Conservation (phyloP, 2,329 filamentous ascomycete species). For the Lithohypha guttulata region DNA sequence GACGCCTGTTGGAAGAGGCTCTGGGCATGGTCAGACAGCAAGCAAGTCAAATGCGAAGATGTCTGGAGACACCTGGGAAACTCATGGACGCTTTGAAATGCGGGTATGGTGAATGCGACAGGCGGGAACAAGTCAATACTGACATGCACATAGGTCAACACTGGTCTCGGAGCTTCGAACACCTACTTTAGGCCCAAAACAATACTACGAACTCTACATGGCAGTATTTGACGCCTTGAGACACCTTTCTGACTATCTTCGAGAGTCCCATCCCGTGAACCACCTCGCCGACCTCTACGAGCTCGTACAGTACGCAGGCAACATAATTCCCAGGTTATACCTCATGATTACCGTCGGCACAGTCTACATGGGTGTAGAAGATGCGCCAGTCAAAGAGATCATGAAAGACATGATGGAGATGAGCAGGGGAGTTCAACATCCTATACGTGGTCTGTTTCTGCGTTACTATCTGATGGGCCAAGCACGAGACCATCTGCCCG, state of each 20-base stretch:
- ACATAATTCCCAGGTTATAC: slow-evolving; percentile 91
- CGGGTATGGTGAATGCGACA: slow-evolving; percentile 56
- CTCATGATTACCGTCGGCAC: slow-evolving; percentile 99
- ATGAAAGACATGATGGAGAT: slow-evolving; percentile 99
- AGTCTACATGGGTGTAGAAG: slow-evolving; percentile 96
- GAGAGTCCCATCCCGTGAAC: slow-evolving; percentile 94
- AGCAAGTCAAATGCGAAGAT: slow-evolving; percentile 93
- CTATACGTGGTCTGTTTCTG: slow-evolving; percentile 85
- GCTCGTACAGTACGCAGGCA: slow-evolving; percentile 93
- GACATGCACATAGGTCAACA: slow-evolving; percentile 58
- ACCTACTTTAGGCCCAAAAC: slow-evolving; percentile 93
- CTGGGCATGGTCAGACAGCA: slow-evolving; percentile 93
- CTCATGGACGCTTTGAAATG: slow-evolving; percentile 99
- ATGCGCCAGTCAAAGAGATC: slow-evolving; percentile 97
- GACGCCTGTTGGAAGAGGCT: slow-evolving; percentile 92
- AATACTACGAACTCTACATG: slow-evolving; percentile 99
- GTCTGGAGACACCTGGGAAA: slow-evolving; percentile 91
- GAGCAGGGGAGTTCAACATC: slow-evolving; percentile 95
- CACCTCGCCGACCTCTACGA: slow-evolving; percentile 97
- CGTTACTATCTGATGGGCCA: slow-evolving; percentile 95
- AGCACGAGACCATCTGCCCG: slow-evolving; percentile 77
- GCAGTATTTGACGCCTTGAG: slow-evolving; percentile 94
- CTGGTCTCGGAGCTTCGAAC: slow-evolving; percentile 97
- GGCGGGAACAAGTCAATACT: slow-evolving; percentile 23
- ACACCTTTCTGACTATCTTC: slow-evolving; percentile 90